Conservation (phyloP, 306 rosid genomes). For the Cyamopsis tetragonoloba region DNA sequence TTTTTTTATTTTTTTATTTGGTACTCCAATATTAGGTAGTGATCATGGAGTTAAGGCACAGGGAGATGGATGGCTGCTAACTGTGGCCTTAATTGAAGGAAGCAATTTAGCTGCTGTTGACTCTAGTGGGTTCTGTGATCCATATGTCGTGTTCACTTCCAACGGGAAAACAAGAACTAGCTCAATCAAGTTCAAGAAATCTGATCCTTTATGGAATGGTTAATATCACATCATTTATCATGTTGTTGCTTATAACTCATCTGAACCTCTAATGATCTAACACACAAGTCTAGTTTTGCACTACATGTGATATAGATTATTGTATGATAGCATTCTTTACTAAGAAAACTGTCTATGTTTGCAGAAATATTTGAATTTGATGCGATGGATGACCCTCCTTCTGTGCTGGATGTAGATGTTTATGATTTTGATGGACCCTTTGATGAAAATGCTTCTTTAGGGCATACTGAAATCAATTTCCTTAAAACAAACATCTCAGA, state of each 20-base stretch:
- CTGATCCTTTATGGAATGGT: conserved; percentile 94
- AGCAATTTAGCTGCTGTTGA: conserved; percentile 64
- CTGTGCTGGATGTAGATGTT: conserved; percentile 78
- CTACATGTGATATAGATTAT: neutral
- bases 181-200: conserved; percentile 86
- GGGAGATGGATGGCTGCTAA: conserved; percentile 97
- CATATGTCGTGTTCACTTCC: conserved; percentile 86
- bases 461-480: conserved; percentile 75
- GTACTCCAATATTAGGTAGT: conserved; percentile 52
- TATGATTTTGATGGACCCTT: conserved; percentile 93
- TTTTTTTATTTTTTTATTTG: conserved; percentile 12
- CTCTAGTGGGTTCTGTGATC: conserved; percentile 66
- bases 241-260: neutral
- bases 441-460: conserved; percentile 74
- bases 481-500: conserved; percentile 80
- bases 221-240: conserved; percentile 21
- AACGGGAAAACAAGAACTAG: conserved; percentile 89
- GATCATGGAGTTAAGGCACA: conserved; percentile 93
- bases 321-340: conserved; percentile 21
- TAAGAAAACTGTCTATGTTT: conserved; percentile 9
- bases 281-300: neutral
- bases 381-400: conserved; percentile 96
- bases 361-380: conserved; percentile 97
- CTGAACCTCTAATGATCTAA: conserved; percentile 8
- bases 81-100: conserved; percentile 95